These are phyloP conservation scores for Fusarium verticillioides DNA, from an alignment of 2,329 filamentous ascomycete species.

Conservation along the genomic window DNA sequence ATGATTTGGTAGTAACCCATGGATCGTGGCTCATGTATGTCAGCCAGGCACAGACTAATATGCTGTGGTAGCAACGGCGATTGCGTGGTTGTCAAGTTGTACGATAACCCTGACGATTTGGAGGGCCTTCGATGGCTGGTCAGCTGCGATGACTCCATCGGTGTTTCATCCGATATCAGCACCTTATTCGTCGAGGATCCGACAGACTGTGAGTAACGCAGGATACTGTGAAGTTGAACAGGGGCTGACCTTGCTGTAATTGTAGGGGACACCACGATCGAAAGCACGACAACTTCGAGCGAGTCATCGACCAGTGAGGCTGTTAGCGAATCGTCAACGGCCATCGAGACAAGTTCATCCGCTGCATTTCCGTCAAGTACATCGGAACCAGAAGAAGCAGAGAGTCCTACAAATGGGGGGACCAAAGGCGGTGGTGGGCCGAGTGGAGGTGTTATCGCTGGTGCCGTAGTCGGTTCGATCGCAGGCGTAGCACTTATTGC, in stretches of 20 bases:
- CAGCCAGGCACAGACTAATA: not conserved
- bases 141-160: not conserved
- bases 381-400: not conserved
- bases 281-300: not conserved
- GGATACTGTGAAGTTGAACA: no score
- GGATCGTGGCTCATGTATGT: fast-evolving
- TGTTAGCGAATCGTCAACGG: not conserved
- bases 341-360: fast-evolving
- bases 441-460: not conserved
- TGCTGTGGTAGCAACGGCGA: fast-evolving
- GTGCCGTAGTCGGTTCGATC: not conserved
- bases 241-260: no score
- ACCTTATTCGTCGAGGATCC: not conserved
- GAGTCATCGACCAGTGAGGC: not conserved
- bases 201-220: no score
- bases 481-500: not conserved
- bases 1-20: not conserved
- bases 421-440: not conserved
- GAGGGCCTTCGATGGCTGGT: not conserved
- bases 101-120: fast-evolving
- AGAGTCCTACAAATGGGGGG: no score
- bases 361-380: not conserved
- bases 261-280: not conserved
- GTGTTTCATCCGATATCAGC: not conserved
- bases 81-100: not conserved